Evolutionary conservation across 2,329 filamentous ascomycete species (phyloP).

Genomic region (Ceratocystis albifundus): DNA sequence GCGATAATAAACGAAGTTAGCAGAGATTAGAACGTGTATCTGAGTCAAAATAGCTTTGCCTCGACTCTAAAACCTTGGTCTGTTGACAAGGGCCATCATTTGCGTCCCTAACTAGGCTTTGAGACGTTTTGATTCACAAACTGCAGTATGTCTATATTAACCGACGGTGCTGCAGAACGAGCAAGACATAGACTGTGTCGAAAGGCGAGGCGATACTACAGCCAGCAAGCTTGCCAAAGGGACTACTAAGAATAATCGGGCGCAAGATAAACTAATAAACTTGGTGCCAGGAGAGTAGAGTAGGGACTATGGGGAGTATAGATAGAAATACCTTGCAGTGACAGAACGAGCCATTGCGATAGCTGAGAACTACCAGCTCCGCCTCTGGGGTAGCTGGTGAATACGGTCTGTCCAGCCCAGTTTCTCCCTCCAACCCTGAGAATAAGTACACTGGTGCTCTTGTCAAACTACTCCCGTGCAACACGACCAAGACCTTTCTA

Average conservation of each 20-base stretch:
- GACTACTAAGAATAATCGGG: conserved; percentile 14
- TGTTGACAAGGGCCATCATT: conserved; percentile 38
- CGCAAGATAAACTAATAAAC: conserved; percentile 10
- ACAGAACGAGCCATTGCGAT: conserved; percentile 37
- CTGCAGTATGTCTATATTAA: conserved; percentile 39
- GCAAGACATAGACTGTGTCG: conserved; percentile 42
- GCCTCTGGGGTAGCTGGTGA: conserved; percentile 36
- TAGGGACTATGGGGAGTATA: no score
- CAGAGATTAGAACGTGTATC: conserved; percentile 25
- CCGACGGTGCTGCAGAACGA: conserved; percentile 34
- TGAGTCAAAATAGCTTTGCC: conserved; percentile 31
- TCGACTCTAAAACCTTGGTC: conserved; percentile 35
- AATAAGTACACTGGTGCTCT: conserved; percentile 33
- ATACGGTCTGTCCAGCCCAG: conserved; percentile 36
- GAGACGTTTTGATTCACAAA: conserved; percentile 35
- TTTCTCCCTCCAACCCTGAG: conserved; percentile 38
- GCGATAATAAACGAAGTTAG: conserved; percentile 8
- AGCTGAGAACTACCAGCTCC: conserved; percentile 35
- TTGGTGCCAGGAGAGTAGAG: not conserved
- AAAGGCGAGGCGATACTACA: conserved; percentile 39
- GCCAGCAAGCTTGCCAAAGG: conserved; percentile 32
- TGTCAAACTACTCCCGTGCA: conserved; percentile 37
- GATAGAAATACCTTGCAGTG: conserved; percentile 32
- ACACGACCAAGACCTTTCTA: conserved; percentile 26
- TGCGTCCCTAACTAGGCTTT: conserved; percentile 37